phyloP scores from a whole-genome alignment of 257 asterid genomes.

The Salvia splendens region DNA sequence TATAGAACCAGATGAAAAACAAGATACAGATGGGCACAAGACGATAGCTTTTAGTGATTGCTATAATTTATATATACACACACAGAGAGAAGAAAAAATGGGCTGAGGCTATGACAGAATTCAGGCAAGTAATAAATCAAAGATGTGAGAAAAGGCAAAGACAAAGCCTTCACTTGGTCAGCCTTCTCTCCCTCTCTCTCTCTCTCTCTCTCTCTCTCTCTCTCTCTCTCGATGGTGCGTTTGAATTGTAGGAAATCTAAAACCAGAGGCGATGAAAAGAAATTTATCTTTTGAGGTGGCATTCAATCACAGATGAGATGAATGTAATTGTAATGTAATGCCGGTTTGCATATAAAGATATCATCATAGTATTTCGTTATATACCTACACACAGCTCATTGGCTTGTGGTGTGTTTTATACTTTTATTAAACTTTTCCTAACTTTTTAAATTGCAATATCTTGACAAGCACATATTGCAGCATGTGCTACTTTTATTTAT shows the following conservation, averaged over 20 bases:
- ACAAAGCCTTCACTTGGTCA: conserved; percentile 36
- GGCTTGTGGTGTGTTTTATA: neutral
- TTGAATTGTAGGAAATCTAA: conserved; percentile 11
- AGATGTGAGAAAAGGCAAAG: conserved; percentile 30
- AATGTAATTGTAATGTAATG: conserved; percentile 25
- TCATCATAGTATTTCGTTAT: neutral
- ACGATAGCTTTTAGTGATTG: conserved; percentile 2
- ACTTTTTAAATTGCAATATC: too few species aligned
- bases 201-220: conserved; percentile 23
- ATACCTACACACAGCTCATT: neutral
- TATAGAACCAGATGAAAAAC: conserved; percentile 10
- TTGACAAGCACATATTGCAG: too few species aligned
- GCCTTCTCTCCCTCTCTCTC: conserved; percentile 18
- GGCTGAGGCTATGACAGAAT: conserved; percentile 41
- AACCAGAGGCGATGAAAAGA: conserved; percentile 22
- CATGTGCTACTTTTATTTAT: too few species aligned
- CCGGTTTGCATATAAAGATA: neutral
- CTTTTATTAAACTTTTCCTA: too few species aligned
- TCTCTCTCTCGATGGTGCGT: conserved; percentile 25
- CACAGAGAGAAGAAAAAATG: conserved; percentile 26
- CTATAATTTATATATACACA: neutral
- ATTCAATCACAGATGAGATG: conserved; percentile 3
- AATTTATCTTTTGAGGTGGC: conserved; percentile 15
- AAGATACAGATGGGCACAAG: conserved; percentile 15
- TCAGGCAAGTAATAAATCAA: conserved; percentile 38